A percentile compares a stretch with the other conserved stretches of the same genome.
Conservation (phyloP, 2,329 filamentous ascomycete species). For the Metarhizium album region DNA sequence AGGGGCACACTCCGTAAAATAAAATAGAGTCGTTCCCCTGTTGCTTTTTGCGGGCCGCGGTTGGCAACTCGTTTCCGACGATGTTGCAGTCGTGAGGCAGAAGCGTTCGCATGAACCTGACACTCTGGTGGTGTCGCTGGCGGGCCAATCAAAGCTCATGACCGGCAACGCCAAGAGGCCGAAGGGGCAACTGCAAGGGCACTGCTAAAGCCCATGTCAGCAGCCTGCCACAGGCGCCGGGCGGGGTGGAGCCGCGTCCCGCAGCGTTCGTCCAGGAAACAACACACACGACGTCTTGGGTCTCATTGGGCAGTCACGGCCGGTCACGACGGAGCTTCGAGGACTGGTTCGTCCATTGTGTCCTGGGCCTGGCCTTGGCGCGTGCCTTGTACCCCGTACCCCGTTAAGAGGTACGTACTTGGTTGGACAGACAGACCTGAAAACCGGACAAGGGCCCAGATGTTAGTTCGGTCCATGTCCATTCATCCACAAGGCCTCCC, state of each 20-base stretch:
- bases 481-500: too few relatives aligned
- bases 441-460: too few relatives aligned
- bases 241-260: not conserved
- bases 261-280: not conserved
- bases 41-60: not conserved
- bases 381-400: too few relatives aligned
- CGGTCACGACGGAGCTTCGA: too few relatives aligned
- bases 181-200: slow-evolving; percentile 1
- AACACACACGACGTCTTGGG: too few relatives aligned
- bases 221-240: slow-evolving; percentile 3
- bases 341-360: too few relatives aligned
- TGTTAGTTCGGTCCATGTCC: too few relatives aligned
- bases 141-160: slow-evolving; percentile 7
- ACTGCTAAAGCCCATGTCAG: not conserved
- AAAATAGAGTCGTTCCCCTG: not conserved
- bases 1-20: not conserved
- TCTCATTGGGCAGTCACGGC: too few relatives aligned
- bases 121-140: not conserved
- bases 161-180: not conserved
- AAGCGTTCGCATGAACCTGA: slow-evolving; percentile 1
- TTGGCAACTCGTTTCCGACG: not conserved
- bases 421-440: too few relatives aligned
- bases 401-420: too few relatives aligned
- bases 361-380: too few relatives aligned
- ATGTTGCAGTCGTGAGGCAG: not conserved